Conservation (phyloP, 495 filamentous ascomycete genomes). For the Lichina pygmaea region DNA sequence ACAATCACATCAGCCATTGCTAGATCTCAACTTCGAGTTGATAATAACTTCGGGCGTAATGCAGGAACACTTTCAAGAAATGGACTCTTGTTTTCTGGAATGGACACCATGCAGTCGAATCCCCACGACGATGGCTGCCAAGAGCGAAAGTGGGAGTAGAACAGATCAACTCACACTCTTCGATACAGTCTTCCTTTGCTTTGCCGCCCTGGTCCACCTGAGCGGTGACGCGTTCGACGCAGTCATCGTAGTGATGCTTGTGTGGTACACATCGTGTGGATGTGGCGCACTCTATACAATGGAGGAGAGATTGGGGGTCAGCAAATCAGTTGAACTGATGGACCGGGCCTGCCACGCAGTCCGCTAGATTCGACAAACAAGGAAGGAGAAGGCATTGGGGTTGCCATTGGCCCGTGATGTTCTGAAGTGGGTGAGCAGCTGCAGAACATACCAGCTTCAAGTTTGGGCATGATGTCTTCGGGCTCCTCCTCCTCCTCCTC, state of each 20-base stretch:
- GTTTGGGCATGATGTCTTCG: constrained; percentile 60
- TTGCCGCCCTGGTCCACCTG: constrained; percentile 34
- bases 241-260: constrained; percentile 97
- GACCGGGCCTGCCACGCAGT: no score
- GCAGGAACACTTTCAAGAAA: not conserved
- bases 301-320: constrained; percentile 1
- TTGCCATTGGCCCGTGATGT: no score
- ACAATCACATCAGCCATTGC: not conserved
- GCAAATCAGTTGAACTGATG: no score
- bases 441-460: constrained; percentile 61
- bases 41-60: not conserved
- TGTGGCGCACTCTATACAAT: constrained; percentile 51
- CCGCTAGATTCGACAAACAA: not conserved
- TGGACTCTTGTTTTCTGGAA: not conserved
- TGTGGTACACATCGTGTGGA: constrained; percentile 57
- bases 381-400: no score
- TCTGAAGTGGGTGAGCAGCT: no score
- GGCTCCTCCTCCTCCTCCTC: constrained; percentile 37
- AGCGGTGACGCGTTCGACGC: constrained; percentile 70
- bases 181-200: constrained; percentile 79
- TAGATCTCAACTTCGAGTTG: no score
- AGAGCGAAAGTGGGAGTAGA: not conserved
- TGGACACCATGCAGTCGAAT: not conserved
- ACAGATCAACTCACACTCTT: constrained; percentile 61
- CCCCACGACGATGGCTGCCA: not conserved